phyloP scores from a whole-genome alignment of 352 stramenopile genomes.

The Pythium volutum region DNA sequence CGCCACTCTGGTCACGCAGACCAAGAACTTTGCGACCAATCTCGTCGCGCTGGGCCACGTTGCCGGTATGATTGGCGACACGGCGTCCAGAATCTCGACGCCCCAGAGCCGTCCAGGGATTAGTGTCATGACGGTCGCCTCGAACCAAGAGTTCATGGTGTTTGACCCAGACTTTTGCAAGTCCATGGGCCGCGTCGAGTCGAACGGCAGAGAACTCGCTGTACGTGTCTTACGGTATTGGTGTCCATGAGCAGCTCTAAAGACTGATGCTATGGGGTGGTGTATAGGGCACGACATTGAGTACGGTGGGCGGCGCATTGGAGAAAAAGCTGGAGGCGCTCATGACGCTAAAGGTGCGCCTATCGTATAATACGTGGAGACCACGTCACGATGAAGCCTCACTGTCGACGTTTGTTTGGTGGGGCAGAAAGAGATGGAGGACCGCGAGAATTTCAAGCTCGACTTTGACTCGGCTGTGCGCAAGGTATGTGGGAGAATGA shows the following conservation, averaged over 20 bases:
- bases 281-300: slow-evolving; percentile 28
- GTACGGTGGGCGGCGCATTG: slow-evolving; percentile 28
- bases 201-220: slow-evolving; percentile 23
- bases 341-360: slow-evolving; percentile 26
- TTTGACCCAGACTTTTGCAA: slow-evolving; percentile 27
- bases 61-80: slow-evolving; percentile 30
- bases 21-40: slow-evolving; percentile 44
- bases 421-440: slow-evolving; percentile 34
- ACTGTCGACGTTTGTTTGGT: not conserved
- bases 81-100: slow-evolving; percentile 24
- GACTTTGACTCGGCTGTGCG: slow-evolving; percentile 37
- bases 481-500: too few relatives aligned
- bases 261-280: too few relatives aligned
- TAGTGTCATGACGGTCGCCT: not conserved
- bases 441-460: slow-evolving; percentile 35
- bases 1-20: slow-evolving; percentile 26
- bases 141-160: slow-evolving; percentile 15
- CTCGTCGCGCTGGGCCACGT: slow-evolving; percentile 36
- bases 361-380: too few relatives aligned
- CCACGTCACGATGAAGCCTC: too few relatives aligned
- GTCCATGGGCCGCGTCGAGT: slow-evolving; percentile 27
- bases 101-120: slow-evolving; percentile 6
- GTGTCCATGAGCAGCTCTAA: not conserved
- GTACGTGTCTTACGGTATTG: slow-evolving; percentile 3
- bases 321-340: slow-evolving; percentile 42